Evolutionary conservation across 2,329 filamentous ascomycete genomes (phyloP), one percentile per base, ranked within the genome.

Genomic region (Nigrospora oryzae): DNA sequence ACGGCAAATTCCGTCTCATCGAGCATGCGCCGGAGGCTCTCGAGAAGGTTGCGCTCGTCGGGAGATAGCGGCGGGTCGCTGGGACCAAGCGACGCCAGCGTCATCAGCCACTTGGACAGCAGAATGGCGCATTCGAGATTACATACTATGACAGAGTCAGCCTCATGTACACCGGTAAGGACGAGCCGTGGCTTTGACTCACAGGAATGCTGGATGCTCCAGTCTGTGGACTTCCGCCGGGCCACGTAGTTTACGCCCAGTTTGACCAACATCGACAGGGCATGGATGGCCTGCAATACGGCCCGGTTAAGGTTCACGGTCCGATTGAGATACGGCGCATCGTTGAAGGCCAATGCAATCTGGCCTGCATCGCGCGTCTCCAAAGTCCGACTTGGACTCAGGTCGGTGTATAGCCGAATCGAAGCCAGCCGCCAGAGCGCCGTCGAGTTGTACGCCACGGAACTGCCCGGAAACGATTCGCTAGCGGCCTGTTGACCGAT

Each of bases 231-330:
- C 59, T 81, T 80, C 5, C 76, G 76, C 50, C 75, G 71, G 36
- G 78, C 77, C 40, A 81, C 75, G 51, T 79, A 81, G 52, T 78
- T 79, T 16, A 82, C 77, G 0, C 78, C 78, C 13, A 73, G 69
- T 57, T 81, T 83, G 47, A 84, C 77, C 19, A 83, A 66, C 67
- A 84, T 80, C 4, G 80, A 82, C 33, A 87, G 64, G 0, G 83
- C 81, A 56, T 86, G 83, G 28, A 83, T 77, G 1, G 81, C 79
- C 53, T 86, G 83, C 28, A 84, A 73, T 0, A 86, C 75, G 1
- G 82, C 83, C 38, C 80, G 69, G 32, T 77, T 79, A 19, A 85
- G 69, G 31, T 77, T 74, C 16, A 74, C 65, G 43, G 75, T 81
- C 42, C 83, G 71, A 16, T 75, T 68, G 11, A 84, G 70, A 23